These are phyloP conservation scores for Glebionis coronaria DNA, from an alignment of 129 eudicot genomes.

Conservation along the genomic window DNA sequence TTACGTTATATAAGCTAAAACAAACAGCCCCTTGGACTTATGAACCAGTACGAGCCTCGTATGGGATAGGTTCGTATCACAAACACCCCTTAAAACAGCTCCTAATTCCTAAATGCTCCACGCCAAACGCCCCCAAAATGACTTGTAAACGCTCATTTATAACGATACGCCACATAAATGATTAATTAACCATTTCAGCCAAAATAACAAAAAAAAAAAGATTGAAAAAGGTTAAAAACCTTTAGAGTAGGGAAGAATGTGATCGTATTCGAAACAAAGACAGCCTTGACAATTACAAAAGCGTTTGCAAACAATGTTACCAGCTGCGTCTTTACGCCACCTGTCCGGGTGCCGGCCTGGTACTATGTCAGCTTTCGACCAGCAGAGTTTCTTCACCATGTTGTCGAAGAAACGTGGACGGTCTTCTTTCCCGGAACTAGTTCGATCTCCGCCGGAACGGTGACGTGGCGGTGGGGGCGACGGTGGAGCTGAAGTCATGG, in stretches of 20 bases:
- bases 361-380: slow-evolving; percentile 72
- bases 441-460: slow-evolving; percentile 14
- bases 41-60: no score
- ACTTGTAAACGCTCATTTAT: not conserved
- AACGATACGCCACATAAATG: no score
- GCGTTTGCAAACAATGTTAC: slow-evolving; percentile 89
- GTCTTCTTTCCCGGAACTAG: slow-evolving; percentile 34
- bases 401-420: slow-evolving; percentile 67
- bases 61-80: no score
- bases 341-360: slow-evolving; percentile 93
- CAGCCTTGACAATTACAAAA: slow-evolving; percentile 84
- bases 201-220: no score
- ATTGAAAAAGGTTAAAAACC: slow-evolving; percentile 31
- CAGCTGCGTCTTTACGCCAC: slow-evolving; percentile 96
- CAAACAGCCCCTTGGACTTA: no score
- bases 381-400: slow-evolving; percentile 60
- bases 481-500: slow-evolving; percentile 25
- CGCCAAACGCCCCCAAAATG: no score
- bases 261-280: slow-evolving; percentile 98
- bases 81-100: no score
- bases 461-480: slow-evolving; percentile 36
- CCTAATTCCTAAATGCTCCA: no score
- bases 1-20: no score
- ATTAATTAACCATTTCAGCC: no score
- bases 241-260: slow-evolving; percentile 88